Conservation (phyloP, 2,329 filamentous ascomycete species). For the Aspergillus sp. region DNA sequence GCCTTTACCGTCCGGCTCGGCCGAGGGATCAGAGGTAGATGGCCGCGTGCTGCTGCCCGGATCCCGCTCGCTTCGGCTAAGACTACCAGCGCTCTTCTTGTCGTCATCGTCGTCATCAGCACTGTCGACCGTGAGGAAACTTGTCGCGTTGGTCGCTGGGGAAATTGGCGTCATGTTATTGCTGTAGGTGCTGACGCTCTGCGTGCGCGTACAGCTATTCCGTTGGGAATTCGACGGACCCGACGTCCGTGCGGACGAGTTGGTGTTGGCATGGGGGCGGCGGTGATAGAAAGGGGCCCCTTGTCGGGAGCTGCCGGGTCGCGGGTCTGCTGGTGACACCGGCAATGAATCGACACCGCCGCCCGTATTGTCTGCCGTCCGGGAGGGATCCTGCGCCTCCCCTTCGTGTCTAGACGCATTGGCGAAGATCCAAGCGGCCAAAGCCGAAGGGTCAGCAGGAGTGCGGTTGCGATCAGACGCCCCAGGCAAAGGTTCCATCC, state of each 20-base stretch:
- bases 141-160: constrained; percentile 38
- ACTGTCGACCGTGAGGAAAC: constrained; percentile 35
- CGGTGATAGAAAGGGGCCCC: constrained; percentile 8
- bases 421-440: constrained; percentile 23
- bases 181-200: constrained; percentile 36
- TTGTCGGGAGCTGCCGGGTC: constrained; percentile 24
- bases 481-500: background rate
- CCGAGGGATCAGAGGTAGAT: constrained; percentile 19
- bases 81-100: constrained; percentile 12
- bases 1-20: background rate
- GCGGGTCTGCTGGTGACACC: constrained; percentile 3
- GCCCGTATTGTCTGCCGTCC: constrained; percentile 6
- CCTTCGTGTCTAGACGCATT: constrained; percentile 12
- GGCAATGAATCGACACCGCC: constrained; percentile 9
- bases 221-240: constrained; percentile 27
- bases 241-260: constrained; percentile 28
- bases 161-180: constrained; percentile 36
- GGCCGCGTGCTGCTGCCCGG: constrained; percentile 22
- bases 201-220: constrained; percentile 32
- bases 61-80: constrained; percentile 22
- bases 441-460: constrained; percentile 18
- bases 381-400: constrained; percentile 6
- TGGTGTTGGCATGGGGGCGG: constrained; percentile 25
- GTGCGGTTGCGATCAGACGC: constrained; percentile 8
- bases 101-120: constrained; percentile 30